Percentiles rank a stretch among this genome's conserved stretches.
Conservation (phyloP, 805 yeast genomes). For the Ogataea sp. region DNA sequence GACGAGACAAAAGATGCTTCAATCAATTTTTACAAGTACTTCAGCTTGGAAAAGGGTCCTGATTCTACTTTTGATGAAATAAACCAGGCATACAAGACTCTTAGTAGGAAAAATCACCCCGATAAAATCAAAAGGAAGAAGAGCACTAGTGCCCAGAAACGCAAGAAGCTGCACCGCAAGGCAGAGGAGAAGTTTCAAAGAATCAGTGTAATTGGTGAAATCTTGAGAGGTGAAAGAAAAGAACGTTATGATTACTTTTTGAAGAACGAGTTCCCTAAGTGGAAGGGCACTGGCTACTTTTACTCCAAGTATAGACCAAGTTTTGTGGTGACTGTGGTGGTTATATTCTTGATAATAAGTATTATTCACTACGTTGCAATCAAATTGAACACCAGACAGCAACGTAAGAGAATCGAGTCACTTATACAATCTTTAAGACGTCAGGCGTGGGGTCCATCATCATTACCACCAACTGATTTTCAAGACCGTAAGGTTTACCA, state of each 20-base stretch:
- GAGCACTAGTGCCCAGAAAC: slow-evolving; percentile 23
- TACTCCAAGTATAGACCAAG: slow-evolving; percentile 68
- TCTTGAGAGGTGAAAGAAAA: slow-evolving; percentile 54
- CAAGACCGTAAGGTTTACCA: slow-evolving; percentile 34
- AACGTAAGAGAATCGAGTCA: slow-evolving; percentile 43
- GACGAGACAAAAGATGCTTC: slow-evolving; percentile 36
- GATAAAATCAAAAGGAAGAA: slow-evolving; percentile 53
- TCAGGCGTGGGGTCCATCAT: slow-evolving; percentile 48
- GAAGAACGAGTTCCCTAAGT: slow-evolving; percentile 77
- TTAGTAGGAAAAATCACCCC: slow-evolving; percentile 75
- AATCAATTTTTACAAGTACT: slow-evolving; percentile 62
- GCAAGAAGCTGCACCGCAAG: slow-evolving; percentile 26
- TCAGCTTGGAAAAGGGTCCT: slow-evolving; percentile 35
- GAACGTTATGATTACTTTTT: slow-evolving; percentile 81
- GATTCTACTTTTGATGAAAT: slow-evolving; percentile 46
- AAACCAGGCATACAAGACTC: slow-evolving; percentile 57
- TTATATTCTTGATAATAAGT: slow-evolving; percentile 44
- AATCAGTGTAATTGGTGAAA: slow-evolving; percentile 66
- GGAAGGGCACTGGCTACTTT: slow-evolving; percentile 58
- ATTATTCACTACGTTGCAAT: slow-evolving; percentile 51
- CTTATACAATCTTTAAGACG: slow-evolving; percentile 41
- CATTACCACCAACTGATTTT: slow-evolving; percentile 39
- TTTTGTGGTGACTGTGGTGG: slow-evolving; percentile 36
- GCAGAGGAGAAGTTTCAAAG: slow-evolving; percentile 72
- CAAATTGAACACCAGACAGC: slow-evolving; percentile 46